Evolutionary conservation across 2,329 filamentous ascomycete species (phyloP), one percentile per base, ranked within the genome.

Genomic region (Fusarium avenaceum): DNA sequence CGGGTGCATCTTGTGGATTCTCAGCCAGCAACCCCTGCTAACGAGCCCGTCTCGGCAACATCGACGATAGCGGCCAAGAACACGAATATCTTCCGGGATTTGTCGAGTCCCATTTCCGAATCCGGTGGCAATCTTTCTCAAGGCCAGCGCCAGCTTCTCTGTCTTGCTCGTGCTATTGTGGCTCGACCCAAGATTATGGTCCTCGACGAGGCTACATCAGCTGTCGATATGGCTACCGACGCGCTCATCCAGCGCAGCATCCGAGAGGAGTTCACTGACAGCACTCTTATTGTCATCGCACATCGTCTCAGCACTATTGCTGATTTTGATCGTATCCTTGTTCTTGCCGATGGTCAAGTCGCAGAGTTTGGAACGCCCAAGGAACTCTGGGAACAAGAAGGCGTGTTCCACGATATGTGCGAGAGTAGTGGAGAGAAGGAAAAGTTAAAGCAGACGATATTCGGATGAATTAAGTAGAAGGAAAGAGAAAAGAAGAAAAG

Each of bases 181-280:
- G 85, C 87, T 0, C 85, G 89, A 0, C 91, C 92, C 4, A 90
- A 91, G 74, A 88, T 95, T 71, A 91, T 95, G 86, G 88, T 94
- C 2, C 85, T 94, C 2, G 92, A 95, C 75, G 92, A 94, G 79
- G 92, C 92, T 1, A 95, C 92, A 0, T 90, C 87, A 4, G 91
- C 92, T 0, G 91, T 94, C 4, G 92, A 94, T 76, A 92, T 93
- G 89, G 82, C 85, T 40, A 94, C 92, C 0, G 92, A 94, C 75
- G 81, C 85, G 2, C 84, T 92, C 26, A 94, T 94, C 72, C 91
- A 94, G 79, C 85, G 89, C 7, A 88, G 85, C 50, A 93, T 94
- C 70, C 84, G 90, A 22, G 87, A 91, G 72, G 90, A 92, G 75
- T 93, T 93, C 67, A 87, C 83, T 1, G 87, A 87, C 63, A 86